Evolutionary conservation across 331 rosid genomes (phyloP).

Genomic region (Stylosanthes scabra): DNA sequence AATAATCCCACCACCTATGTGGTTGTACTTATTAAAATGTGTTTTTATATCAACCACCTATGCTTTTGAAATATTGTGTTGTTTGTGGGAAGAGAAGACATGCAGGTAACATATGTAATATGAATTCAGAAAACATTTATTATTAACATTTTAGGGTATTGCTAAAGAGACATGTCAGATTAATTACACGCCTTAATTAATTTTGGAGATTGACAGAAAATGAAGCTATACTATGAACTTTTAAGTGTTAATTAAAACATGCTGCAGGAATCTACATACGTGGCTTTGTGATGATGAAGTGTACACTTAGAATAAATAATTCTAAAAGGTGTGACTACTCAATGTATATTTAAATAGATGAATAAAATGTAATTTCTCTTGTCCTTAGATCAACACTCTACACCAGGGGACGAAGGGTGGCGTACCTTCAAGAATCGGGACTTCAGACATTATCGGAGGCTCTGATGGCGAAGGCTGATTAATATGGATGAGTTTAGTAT

Average conservation of each 20-base stretch:
- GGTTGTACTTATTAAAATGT: constrained; percentile 22
- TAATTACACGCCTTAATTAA: background rate
- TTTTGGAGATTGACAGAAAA: background rate
- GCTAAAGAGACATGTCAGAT: background rate
- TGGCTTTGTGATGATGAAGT: background rate
- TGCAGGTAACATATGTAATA: background rate
- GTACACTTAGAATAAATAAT: background rate
- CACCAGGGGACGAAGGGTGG: no score
- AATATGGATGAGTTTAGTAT: no score
- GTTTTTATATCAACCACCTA: constrained; percentile 26
- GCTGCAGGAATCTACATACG: background rate
- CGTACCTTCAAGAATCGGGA: no score
- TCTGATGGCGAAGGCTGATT: no score
- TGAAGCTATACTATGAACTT: background rate
- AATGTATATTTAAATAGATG: no score
- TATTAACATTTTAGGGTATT: background rate
- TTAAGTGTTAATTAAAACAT: background rate
- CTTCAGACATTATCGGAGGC: no score
- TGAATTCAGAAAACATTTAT: constrained; percentile 14
- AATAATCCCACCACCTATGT: background rate
- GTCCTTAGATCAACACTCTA: no score
- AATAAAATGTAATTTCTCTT: no score
- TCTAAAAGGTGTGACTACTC: no score
- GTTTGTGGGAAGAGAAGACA: background rate
- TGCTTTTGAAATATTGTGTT: constrained; percentile 4